Conservation (phyloP, 192 early-diverging fungal species). For the Backusella macrospora region DNA sequence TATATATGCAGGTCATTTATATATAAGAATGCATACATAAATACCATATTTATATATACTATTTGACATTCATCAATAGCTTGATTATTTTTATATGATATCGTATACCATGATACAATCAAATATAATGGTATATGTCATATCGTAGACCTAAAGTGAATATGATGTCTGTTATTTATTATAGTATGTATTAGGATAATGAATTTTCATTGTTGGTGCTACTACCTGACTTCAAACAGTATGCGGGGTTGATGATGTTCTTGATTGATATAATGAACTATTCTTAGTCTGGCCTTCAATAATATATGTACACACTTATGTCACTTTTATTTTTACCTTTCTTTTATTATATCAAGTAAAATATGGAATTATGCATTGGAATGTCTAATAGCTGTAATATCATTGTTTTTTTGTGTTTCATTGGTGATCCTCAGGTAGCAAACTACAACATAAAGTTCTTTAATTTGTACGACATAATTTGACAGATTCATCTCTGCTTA, state of each 20-base stretch:
- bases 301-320: not conserved
- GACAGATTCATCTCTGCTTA: constrained; percentile 3
- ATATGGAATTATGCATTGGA: not conserved
- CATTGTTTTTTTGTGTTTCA: not conserved
- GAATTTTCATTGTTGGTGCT: not conserved
- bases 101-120: too few relatives aligned
- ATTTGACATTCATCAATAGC: not conserved
- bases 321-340: not conserved
- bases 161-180: not conserved
- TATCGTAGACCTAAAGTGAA: not conserved
- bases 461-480: not conserved
- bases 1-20: not conserved
- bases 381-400: not conserved
- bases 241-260: not conserved
- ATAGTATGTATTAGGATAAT: not conserved
- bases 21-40: not conserved
- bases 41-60: not conserved
- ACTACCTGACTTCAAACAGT: constrained; percentile 8
- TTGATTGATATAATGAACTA: not conserved
- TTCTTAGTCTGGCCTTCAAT: not conserved
- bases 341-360: not conserved
- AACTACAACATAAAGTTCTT: not conserved
- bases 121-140: not conserved
- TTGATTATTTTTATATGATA: not conserved
- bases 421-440: not conserved